Evolutionary conservation across 495 filamentous ascomycete species (phyloP).

Genomic region (Stereocaulon alpinum): DNA sequence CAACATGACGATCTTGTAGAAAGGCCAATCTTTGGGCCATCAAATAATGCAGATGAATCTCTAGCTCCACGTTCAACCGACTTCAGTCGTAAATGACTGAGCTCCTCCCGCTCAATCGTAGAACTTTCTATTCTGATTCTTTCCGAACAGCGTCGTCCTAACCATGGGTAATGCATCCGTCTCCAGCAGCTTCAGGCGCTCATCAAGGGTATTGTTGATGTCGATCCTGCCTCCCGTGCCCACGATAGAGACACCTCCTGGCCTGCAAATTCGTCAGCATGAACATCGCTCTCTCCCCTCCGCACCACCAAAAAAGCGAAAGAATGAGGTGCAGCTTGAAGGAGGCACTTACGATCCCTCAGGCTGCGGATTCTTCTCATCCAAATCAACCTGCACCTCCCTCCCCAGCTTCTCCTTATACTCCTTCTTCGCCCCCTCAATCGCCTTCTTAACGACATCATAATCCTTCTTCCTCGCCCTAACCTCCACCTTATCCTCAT

Average conservation of each 20-base stretch:
- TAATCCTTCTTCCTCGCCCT: slow-evolving; percentile 71
- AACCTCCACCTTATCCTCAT: slow-evolving; percentile 64
- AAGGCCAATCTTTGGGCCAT: neutral
- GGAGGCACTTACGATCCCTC: slow-evolving; percentile 64
- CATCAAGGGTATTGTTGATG: slow-evolving; percentile 96
- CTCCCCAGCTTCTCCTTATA: slow-evolving; percentile 63
- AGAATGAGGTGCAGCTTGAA: neutral
- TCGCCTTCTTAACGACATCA: slow-evolving; percentile 60
- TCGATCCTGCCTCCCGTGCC: slow-evolving; percentile 88
- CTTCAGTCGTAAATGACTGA: neutral
- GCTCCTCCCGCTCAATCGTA: slow-evolving; percentile 52
- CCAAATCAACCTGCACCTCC: slow-evolving; percentile 57
- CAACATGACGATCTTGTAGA: neutral
- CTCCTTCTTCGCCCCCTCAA: slow-evolving; percentile 61
- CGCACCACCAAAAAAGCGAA: slow-evolving; percentile 3
- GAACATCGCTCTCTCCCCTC: neutral
- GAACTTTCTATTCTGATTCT: slow-evolving; percentile 89
- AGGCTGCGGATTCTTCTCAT: slow-evolving; percentile 68
- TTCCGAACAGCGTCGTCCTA: slow-evolving; percentile 75
- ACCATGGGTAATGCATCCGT: slow-evolving; percentile 76
- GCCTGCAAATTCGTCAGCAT: slow-evolving; percentile 40
- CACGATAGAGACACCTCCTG: slow-evolving; percentile 72
- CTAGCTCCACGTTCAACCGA: neutral
- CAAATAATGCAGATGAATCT: slow-evolving; percentile 3
- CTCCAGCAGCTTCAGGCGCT: slow-evolving; percentile 75